These are phyloP conservation scores for Ascochyta lentis DNA, from an alignment of 2,329 filamentous ascomycete genomes.

Conservation along the genomic window DNA sequence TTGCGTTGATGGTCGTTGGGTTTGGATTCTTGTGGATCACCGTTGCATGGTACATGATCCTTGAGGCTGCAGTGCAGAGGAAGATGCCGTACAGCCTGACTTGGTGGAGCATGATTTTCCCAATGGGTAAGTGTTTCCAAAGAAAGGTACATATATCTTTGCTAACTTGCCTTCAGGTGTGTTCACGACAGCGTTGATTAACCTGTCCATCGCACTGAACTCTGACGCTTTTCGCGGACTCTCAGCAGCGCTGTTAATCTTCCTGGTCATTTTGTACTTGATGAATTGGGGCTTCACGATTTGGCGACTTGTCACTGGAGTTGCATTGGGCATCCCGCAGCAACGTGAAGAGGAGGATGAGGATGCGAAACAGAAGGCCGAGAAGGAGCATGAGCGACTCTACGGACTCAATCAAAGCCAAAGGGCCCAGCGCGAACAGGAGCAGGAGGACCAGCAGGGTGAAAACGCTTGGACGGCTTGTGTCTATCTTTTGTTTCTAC, in stretches of 20 bases:
- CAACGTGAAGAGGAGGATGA: constrained; percentile 24
- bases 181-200: constrained; percentile 23
- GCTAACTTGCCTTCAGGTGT: constrained; percentile 14
- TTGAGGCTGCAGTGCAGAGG: constrained; percentile 19
- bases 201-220: constrained; percentile 23
- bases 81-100: constrained; percentile 23
- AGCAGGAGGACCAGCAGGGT: neutral
- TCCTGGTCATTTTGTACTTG: constrained; percentile 23
- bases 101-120: constrained; percentile 30
- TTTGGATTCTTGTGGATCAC: constrained; percentile 26
- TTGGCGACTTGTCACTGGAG: constrained; percentile 19
- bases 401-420: neutral
- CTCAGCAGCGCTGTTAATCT: constrained; percentile 18
- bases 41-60: constrained; percentile 22
- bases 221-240: constrained; percentile 24
- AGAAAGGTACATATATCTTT: no score
- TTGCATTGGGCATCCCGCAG: constrained; percentile 23
- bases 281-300: constrained; percentile 25
- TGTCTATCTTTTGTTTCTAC: neutral
- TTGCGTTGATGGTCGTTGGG: constrained; percentile 20
- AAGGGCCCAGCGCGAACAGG: neutral
- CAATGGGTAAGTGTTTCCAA: constrained; percentile 16
- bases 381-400: constrained; percentile 5
- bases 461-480: neutral
- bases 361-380: constrained; percentile 14